Conservation (phyloP, 306 rosid genomes). For the Cercis canadensis region DNA sequence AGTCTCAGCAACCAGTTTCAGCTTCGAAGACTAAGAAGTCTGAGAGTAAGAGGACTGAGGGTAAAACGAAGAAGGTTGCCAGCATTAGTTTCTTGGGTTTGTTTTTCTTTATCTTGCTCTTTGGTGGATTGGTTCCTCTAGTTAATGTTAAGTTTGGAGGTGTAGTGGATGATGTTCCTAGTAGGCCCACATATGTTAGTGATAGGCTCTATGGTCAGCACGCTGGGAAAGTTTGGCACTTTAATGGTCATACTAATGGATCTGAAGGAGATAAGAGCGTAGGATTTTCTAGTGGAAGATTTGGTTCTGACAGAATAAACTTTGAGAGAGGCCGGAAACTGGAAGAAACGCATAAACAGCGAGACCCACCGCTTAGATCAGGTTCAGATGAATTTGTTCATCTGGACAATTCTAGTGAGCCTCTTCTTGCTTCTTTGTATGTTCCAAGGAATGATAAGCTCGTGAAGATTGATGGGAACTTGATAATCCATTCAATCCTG, state of each 20-base stretch:
- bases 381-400: constrained; percentile 45
- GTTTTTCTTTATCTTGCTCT: constrained; percentile 72
- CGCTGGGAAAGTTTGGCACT: constrained; percentile 64
- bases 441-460: constrained; percentile 95
- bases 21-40: constrained; percentile 57
- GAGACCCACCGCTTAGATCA: constrained; percentile 18
- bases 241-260: constrained; percentile 50
- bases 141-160: constrained; percentile 68
- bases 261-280: constrained; percentile 50
- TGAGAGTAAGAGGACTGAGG: constrained; percentile 67
- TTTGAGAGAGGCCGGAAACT: constrained; percentile 47
- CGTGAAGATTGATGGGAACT: constrained; percentile 94
- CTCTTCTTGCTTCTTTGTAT: constrained; percentile 89
- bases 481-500: constrained; percentile 90
- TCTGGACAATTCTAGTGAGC: constrained; percentile 70
- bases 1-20: constrained; percentile 64
- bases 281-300: constrained; percentile 52
- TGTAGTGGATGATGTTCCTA: constrained; percentile 48
- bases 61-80: constrained; percentile 91
- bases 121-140: constrained; percentile 81
- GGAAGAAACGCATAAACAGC: constrained; percentile 45
- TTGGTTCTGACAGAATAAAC: constrained; percentile 41
- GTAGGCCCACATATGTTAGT: constrained; percentile 52
- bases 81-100: constrained; percentile 92
- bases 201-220: constrained; percentile 54